These are phyloP conservation scores for Trametes elegans DNA, from an alignment of 768 basidiomycete species.

Conservation along the genomic window DNA sequence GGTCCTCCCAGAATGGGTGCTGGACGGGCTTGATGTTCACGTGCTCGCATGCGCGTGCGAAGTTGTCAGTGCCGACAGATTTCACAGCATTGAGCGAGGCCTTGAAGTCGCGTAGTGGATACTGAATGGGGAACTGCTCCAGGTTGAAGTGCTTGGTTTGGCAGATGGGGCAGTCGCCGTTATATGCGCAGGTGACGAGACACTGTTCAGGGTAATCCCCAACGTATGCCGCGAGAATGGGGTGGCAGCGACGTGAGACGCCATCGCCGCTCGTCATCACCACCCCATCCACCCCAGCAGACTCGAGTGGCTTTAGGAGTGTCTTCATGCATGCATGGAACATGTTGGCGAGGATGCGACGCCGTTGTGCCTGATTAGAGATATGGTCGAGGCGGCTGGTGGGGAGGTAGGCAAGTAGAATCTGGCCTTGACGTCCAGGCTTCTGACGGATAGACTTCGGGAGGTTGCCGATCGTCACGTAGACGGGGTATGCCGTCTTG, in stretches of 20 bases:
- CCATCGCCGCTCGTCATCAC: slow-evolving; percentile 39
- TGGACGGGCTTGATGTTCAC: not conserved
- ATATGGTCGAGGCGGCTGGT: slow-evolving; percentile 28
- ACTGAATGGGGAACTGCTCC: slow-evolving; percentile 5
- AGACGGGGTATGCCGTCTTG: slow-evolving; percentile 35
- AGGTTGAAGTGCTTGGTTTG: slow-evolving; percentile 20
- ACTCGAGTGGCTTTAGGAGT: slow-evolving; percentile 33
- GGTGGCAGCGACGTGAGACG: slow-evolving; percentile 28
- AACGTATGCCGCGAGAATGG: slow-evolving; percentile 40
- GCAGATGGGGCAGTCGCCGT: slow-evolving; percentile 29
- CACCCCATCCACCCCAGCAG: slow-evolving; percentile 33
- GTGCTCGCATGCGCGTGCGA: slow-evolving; percentile 8
- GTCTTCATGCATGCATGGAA: slow-evolving; percentile 38
- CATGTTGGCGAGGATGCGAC: slow-evolving; percentile 26
- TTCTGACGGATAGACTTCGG: slow-evolving; percentile 20
- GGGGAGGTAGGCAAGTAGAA: slow-evolving; percentile 31
- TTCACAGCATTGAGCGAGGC: too few relatives aligned
- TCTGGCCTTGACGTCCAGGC: slow-evolving; percentile 11
- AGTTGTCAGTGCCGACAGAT: not conserved
- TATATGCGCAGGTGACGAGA: slow-evolving; percentile 32
- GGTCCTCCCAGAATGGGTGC: slow-evolving; percentile 35
- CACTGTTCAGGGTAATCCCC: slow-evolving; percentile 47
- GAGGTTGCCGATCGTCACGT: slow-evolving; percentile 32
- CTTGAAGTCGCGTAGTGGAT: not conserved
- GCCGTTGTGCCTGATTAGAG: slow-evolving; percentile 13